Evolutionary conservation across 768 basidiomycete species (phyloP).

Genomic region (Pseudohyphozyma bogoriensis): DNA sequence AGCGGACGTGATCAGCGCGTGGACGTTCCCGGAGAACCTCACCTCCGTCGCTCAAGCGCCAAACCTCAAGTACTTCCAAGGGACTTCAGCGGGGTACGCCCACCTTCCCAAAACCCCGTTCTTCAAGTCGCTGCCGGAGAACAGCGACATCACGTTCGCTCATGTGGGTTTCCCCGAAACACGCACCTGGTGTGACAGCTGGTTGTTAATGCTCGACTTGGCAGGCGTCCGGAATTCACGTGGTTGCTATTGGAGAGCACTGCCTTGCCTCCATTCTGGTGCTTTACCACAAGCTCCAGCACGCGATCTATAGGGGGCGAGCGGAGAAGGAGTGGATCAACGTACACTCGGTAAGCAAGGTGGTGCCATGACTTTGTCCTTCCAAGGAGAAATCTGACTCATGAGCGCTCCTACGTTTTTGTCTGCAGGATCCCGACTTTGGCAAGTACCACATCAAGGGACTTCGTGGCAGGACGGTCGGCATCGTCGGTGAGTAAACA

Average conservation of each 20-base stretch:
- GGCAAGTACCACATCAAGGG: background rate
- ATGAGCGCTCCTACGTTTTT: too few relatives aligned
- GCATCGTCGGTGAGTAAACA: background rate
- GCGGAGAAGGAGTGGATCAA: too few relatives aligned
- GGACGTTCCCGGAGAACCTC: background rate
- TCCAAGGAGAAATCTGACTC: too few relatives aligned
- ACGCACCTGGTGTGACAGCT: too few relatives aligned
- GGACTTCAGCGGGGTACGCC: too few relatives aligned
- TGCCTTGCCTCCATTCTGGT: background rate
- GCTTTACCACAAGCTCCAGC: constrained; percentile 1
- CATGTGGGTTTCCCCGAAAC: too few relatives aligned
- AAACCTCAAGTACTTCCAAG: background rate
- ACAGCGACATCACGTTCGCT: background rate
- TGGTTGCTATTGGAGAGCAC: constrained; percentile 4
- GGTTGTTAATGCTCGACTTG: too few relatives aligned
- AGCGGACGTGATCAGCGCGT: constrained; percentile 3
- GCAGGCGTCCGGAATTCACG: too few relatives aligned
- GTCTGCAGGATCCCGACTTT: too few relatives aligned
- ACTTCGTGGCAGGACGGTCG: background rate
- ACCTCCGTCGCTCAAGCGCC: background rate
- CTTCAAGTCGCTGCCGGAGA: background rate
- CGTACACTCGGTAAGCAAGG: too few relatives aligned
- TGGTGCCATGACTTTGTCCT: too few relatives aligned
- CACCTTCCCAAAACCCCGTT: too few relatives aligned
- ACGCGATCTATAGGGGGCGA: background rate